Percentiles rank a stretch among this genome's conserved stretches.
Conservation (phyloP, 2,329 filamentous ascomycete species). For the Pezicula rhizophila region DNA sequence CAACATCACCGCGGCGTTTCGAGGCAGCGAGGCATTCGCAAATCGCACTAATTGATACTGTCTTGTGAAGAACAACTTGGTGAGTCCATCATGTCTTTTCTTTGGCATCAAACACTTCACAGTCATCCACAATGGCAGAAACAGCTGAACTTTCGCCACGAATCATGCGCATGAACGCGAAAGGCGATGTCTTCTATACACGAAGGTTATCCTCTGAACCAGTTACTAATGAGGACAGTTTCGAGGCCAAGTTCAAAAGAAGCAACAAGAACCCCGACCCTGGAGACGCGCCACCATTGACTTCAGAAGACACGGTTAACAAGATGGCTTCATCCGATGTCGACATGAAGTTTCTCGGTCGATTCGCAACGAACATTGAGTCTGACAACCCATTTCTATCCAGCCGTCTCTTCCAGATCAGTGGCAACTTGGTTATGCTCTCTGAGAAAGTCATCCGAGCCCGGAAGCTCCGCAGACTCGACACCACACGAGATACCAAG, state of each 20-base stretch:
- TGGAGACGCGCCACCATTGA: background rate
- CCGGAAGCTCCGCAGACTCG: conserved; percentile 75
- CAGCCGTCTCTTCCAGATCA: conserved; percentile 79
- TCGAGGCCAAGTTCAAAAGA: background rate
- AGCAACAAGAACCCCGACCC: background rate
- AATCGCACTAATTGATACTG: background rate
- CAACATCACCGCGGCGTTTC: background rate
- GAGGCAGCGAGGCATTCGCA: background rate
- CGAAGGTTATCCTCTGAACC: too few species aligned
- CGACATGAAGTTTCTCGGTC: conserved; percentile 93
- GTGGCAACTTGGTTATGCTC: conserved; percentile 84
- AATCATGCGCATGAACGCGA: background rate
- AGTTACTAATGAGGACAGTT: background rate
- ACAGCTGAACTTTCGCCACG: too few species aligned
- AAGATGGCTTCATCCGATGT: conserved; percentile 92
- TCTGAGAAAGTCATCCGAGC: conserved; percentile 78
- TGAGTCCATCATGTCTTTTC: background rate
- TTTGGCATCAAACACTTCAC: background rate
- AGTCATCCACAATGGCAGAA: background rate
- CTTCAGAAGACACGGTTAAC: background rate
- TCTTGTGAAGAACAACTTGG: background rate
- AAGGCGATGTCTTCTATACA: background rate
- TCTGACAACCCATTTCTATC: conserved; percentile 74
- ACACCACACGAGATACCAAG: conserved; percentile 70
- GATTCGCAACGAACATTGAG: conserved; percentile 75